Evolutionary conservation across 2,329 filamentous ascomycete genomes (phyloP).

Genomic region (Neopestalotiopsis clavispora): DNA sequence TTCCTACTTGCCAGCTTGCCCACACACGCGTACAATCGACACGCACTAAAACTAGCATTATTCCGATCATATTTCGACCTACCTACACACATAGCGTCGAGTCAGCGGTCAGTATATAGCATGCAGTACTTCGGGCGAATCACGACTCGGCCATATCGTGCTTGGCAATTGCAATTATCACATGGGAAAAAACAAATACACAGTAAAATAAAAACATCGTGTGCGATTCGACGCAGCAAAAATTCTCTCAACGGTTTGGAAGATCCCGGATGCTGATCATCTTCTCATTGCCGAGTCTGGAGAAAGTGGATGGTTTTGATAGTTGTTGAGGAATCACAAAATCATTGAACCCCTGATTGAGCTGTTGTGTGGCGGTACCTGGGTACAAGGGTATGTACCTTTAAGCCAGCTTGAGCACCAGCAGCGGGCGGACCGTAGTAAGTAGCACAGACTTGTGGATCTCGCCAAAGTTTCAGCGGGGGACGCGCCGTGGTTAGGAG

Average conservation of each 20-base stretch:
- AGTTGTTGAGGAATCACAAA: slow-evolving; percentile 14
- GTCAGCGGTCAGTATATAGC: not conserved
- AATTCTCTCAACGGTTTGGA: slow-evolving; percentile 14
- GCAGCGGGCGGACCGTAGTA: too few species aligned
- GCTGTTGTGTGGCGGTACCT: not conserved
- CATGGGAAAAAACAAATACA: not conserved
- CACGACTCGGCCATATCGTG: slow-evolving; percentile 1
- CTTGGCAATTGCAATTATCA: not conserved
- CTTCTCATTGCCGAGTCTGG: not conserved
- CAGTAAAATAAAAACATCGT: not conserved
- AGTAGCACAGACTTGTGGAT: too few species aligned
- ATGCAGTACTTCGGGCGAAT: not conserved
- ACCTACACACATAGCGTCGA: not conserved
- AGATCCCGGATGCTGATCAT: slow-evolving; percentile 5
- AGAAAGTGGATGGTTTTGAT: slow-evolving; percentile 17
- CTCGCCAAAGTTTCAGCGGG: too few species aligned
- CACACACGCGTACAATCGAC: not conserved
- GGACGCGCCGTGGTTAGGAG: too few species aligned
- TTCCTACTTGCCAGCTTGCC: not conserved
- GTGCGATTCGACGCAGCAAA: not conserved
- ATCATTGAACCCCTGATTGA: not conserved
- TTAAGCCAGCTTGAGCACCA: too few species aligned
- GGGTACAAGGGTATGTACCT: too few species aligned
- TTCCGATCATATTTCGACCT: not conserved
- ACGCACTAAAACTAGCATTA: not conserved